These are phyloP conservation scores for Microthyrium microscopicum DNA, from an alignment of 2,329 filamentous ascomycete genomes.

Conservation along the genomic window DNA sequence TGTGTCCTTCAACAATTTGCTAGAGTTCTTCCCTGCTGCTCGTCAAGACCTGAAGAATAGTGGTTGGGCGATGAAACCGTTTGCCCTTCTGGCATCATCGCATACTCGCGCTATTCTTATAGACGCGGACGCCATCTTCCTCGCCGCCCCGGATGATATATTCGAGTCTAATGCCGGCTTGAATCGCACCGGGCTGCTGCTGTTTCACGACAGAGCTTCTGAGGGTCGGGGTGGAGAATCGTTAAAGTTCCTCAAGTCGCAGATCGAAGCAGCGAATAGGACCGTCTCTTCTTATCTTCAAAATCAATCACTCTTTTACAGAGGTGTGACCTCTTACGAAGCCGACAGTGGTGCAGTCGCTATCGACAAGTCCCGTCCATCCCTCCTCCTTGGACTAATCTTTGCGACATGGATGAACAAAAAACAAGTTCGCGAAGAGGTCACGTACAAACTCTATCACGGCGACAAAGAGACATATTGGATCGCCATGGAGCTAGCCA, in stretches of 20 bases:
- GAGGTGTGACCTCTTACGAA: constrained; percentile 26
- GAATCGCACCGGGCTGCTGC: constrained; percentile 27
- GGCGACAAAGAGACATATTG: constrained; percentile 33
- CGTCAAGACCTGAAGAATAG: constrained; percentile 17
- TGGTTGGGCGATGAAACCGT: constrained; percentile 27
- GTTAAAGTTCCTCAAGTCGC: constrained; percentile 20
- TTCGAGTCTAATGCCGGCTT: constrained; percentile 20
- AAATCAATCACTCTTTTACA: constrained; percentile 22
- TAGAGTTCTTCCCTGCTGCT: too few relatives aligned
- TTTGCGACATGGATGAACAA: constrained; percentile 31
- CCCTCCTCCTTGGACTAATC: constrained; percentile 24
- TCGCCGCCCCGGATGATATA: constrained; percentile 21
- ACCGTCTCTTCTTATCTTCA: constrained; percentile 19
- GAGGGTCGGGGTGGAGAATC: too few relatives aligned
- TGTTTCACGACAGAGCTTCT: constrained; percentile 21
- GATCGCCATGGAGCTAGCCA: constrained; percentile 28
- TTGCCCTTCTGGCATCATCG: constrained; percentile 21
- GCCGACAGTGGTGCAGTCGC: constrained; percentile 27
- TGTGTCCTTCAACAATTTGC: too few relatives aligned
- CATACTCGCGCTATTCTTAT: constrained; percentile 24
- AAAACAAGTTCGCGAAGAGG: constrained; percentile 21
- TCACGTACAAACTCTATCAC: constrained; percentile 26
- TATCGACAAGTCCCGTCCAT: constrained; percentile 23
- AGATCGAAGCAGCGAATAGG: constrained; percentile 23
- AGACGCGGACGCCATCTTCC: constrained; percentile 25